These are phyloP conservation scores for Insectozyma bohioensis DNA, from an alignment of 1,139 yeast genomes.

Conservation along the genomic window DNA sequence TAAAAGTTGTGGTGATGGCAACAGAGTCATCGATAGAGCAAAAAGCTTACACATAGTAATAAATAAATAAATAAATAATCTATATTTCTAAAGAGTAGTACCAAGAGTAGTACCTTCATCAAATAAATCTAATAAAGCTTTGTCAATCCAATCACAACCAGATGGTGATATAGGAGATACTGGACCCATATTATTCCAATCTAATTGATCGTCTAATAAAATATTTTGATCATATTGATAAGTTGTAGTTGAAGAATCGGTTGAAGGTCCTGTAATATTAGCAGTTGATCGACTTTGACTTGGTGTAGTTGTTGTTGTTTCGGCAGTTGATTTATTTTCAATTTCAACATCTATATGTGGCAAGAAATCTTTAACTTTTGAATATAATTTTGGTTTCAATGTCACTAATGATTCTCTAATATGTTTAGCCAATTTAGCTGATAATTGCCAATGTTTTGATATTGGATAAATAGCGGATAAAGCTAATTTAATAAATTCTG, in stretches of 20 bases:
- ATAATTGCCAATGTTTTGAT: constrained; percentile 47
- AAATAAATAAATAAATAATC: too few species aligned
- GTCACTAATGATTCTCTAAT: constrained; percentile 38
- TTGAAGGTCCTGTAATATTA: constrained; percentile 6
- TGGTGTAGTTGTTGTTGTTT: constrained; percentile 1
- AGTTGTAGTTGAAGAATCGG: constrained; percentile 3
- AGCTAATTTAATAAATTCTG: constrained; percentile 49
- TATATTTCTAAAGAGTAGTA: too few species aligned
- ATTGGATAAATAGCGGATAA: constrained; percentile 47
- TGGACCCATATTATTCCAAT: constrained; percentile 11
- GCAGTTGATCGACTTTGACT: constrained; percentile 3
- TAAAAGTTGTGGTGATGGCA: too few species aligned
- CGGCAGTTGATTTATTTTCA: constrained; percentile 10
- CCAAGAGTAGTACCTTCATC: constrained; percentile 5
- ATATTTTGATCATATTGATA: constrained; percentile 2
- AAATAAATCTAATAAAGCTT: constrained; percentile 23
- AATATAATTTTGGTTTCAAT: constrained; percentile 28
- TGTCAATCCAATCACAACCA: constrained; percentile 57
- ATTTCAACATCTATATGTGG: constrained; percentile 17
- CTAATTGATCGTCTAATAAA: constrained; percentile 10
- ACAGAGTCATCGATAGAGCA: too few species aligned
- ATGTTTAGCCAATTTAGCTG: constrained; percentile 46
- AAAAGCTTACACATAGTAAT: too few species aligned
- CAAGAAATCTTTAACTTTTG: constrained; percentile 20
- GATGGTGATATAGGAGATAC: constrained; percentile 45